A percentile compares a stretch with the other conserved stretches of the same genome.
phyloP scores from a whole-genome alignment of 1,139 yeast genomes.

The Casaregolazyma suthepensis region DNA sequence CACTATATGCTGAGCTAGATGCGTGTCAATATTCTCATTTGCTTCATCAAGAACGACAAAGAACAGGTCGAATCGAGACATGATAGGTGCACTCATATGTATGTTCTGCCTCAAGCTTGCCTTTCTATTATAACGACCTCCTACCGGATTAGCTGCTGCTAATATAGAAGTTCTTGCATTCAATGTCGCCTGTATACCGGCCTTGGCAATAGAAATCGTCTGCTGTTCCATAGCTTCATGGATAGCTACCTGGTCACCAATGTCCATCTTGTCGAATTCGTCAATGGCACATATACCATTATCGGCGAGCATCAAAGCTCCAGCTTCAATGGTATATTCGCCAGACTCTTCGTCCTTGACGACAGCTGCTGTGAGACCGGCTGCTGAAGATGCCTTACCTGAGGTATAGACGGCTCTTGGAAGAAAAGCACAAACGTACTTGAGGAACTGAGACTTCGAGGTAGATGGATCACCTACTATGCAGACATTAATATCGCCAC shows the following conservation, averaged over 20 bases:
- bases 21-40: conserved; percentile 84
- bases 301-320: conserved; percentile 97
- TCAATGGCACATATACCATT: conserved; percentile 98
- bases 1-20: conserved; percentile 87
- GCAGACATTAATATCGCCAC: conserved; percentile 97
- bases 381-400: conserved; percentile 98
- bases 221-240: conserved; percentile 99
- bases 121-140: conserved; percentile 90
- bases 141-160: conserved; percentile 97
- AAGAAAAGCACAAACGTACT: conserved; percentile 85
- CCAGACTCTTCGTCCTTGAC: conserved; percentile 97
- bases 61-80: conserved; percentile 95
- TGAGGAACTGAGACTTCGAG: conserved; percentile 91
- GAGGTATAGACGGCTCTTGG: conserved; percentile 97
- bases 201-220: conserved; percentile 95
- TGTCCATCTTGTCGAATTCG: conserved; percentile 97
- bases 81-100: conserved; percentile 98
- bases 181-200: conserved; percentile 95
- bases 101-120: conserved; percentile 78
- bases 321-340: conserved; percentile 96
- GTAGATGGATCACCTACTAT: conserved; percentile 98
- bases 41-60: conserved; percentile 94
- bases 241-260: conserved; percentile 94
- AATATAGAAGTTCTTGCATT: conserved; percentile 93
- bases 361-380: conserved; percentile 97